Evolutionary conservation across 352 stramenopile species (phyloP), one percentile per base, ranked within the genome.

Genomic region (Blastocystis hominis): DNA sequence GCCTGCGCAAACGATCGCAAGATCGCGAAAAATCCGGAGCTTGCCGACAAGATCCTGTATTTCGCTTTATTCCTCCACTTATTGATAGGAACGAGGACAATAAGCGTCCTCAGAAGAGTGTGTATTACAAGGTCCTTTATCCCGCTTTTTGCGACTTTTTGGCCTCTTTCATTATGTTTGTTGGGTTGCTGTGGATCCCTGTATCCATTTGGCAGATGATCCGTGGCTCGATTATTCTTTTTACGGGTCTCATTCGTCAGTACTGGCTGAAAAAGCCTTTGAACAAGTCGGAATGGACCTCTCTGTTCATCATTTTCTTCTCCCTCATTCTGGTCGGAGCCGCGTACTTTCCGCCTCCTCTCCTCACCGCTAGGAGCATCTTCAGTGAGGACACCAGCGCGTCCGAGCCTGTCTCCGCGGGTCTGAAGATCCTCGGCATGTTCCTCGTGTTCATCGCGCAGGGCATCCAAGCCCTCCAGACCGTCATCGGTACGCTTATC

Each of bases 131-230:
- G 54, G 72, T 84, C 3, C 70, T 84, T 30, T 7, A 36, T 62
- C 72, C 72, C 17, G 72, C 72, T 10, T 61, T 84, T 20, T 84
- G 72, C 42, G 72, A 84, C 46, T 84, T 84, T 56, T 1, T 54
- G 6, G 72, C 72, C 3, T 84, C 72, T 9, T 84, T 84, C 42
- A 84, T 84, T 17, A 84, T 84, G 72, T 84, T 84, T 17, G 72
- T 84, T 3, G 72, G 72, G 30, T 40, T 84, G 13, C 46, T 84
- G n/a, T 84, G 72, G 72, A 84, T 84, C 34, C 38, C 36, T 72
- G 72, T 84, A 17, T 63, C 30, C 46, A 84, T 84, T 30, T 84
- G 72, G 72, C 72, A 84, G 59, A 84, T 84, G 72, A 84, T 84
- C 36, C 72, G 72, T 34, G 72, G 72, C n/a, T 84, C 72, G 9